These are phyloP conservation scores for Xanthoceras sorbifolium DNA, from an alignment of 345 rosid species.

Conservation along the genomic window DNA sequence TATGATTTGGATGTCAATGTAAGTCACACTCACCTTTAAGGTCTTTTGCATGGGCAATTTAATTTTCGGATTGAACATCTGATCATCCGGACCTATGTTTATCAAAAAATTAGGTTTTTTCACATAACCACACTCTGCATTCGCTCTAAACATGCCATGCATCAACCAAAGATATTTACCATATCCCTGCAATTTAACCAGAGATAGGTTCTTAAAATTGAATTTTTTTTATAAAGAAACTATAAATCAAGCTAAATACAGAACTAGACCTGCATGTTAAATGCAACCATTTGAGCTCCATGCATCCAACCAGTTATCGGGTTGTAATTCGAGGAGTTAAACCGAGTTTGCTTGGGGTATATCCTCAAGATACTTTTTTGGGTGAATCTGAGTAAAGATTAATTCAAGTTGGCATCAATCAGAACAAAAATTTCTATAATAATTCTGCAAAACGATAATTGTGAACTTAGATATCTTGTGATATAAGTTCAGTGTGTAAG, in stretches of 20 bases:
- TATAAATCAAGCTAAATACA: neutral
- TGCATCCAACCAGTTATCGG: slow-evolving; percentile 75
- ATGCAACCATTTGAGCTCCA: slow-evolving; percentile 93
- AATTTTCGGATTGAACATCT: slow-evolving; percentile 51
- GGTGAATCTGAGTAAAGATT: slow-evolving; percentile 54
- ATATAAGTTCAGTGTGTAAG: neutral
- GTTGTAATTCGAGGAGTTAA: slow-evolving; percentile 70
- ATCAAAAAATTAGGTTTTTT: slow-evolving; percentile 64
- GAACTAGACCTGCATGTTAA: slow-evolving; percentile 75
- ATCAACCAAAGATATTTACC: slow-evolving; percentile 78
- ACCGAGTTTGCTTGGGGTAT: slow-evolving; percentile 68
- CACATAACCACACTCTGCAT: slow-evolving; percentile 76
- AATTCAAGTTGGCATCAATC: slow-evolving; percentile 8
- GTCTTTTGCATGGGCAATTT: slow-evolving; percentile 42
- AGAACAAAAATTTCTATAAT: neutral
- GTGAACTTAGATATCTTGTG: neutral
- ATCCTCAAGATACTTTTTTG: slow-evolving; percentile 71
- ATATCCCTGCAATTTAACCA: slow-evolving; percentile 45
- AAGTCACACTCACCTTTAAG: slow-evolving; percentile 42
- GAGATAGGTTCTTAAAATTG: neutral
- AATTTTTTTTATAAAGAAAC: no score
- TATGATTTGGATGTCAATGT: neutral
- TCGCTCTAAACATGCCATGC: slow-evolving; percentile 77
- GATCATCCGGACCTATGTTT: slow-evolving; percentile 30
- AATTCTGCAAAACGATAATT: neutral